Evolutionary conservation across 2,329 filamentous ascomycete species (phyloP), one percentile per base, ranked within the genome.

Genomic region (Xylariaceae sp.): DNA sequence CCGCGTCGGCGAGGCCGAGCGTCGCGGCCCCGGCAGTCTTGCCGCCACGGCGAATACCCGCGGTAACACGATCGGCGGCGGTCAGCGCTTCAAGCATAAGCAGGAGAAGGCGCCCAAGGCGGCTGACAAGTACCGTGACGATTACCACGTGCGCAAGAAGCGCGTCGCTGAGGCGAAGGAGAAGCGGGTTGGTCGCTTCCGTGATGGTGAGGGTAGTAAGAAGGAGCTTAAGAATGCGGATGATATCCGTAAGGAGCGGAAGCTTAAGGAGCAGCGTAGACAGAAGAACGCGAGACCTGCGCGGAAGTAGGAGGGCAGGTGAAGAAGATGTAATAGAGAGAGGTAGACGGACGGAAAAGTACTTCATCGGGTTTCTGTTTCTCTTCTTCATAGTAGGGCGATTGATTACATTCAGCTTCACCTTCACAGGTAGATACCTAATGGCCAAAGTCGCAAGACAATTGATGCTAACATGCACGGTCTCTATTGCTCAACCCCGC

Each of bases 101-200:
- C 84, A 87, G 74, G 88, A 94, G 72, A 87, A 84, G 76, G 92
- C 92, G 58, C 94, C 95, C 64, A 97, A 97, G 81, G 86, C 90
- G 68, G 92, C 94, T 6, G 94, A 99, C 79, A 93, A 89, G 77
- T 93, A 84, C 75, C 83, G 94, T 62, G 92, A 93, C 73, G 93
- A 99, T 76, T 99, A 90, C 76, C 81, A 95, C 65, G 86, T 87
- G 72, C 87, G 89, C 77, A 96, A 94, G 86, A 92, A 92, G 86
- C 87, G 90, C 71, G 88, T 94, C 15, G 85, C 86, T 13, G 92
- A 92, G 71, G 92, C 93, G 51, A 89, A 88, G 76, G 90, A 97
- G 79, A 92, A 92, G 78, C 81, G 89, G 17, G 76, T 91, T 35
- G 90, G 89, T 54, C 82, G 84, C 63, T 93, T 88, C 77, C 84